These are phyloP conservation scores for Boletellus deceptivus DNA, from an alignment of 1,284 basidiomycete species.

Conservation along the genomic window DNA sequence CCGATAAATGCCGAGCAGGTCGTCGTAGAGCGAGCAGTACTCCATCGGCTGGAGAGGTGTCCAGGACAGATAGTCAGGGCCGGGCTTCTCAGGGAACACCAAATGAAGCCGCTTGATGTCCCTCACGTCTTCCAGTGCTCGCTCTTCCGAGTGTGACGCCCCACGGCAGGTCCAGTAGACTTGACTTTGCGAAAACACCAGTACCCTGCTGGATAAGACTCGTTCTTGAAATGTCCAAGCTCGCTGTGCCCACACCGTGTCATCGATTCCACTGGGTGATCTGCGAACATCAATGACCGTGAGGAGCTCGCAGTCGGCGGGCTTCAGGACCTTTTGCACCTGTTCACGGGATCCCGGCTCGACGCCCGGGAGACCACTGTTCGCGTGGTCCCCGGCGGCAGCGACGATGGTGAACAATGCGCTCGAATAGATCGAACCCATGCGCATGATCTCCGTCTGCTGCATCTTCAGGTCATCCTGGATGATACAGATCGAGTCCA, in stretches of 20 bases:
- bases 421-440: constrained; percentile 20
- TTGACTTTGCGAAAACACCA: constrained; percentile 16
- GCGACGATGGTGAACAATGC: constrained; percentile 24
- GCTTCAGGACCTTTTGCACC: constrained; percentile 12
- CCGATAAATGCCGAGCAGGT: constrained; percentile 10
- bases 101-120: background rate
- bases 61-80: background rate
- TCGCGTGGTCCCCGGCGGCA: constrained; percentile 17
- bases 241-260: constrained; percentile 12
- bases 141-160: constrained; percentile 15
- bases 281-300: constrained; percentile 10
- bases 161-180: constrained; percentile 21
- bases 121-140: constrained; percentile 5
- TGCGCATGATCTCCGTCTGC: constrained; percentile 14
- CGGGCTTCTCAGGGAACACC: constrained; percentile 10
- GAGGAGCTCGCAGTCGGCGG: constrained; percentile 9
- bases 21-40: constrained; percentile 1
- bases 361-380: background rate
- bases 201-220: too few species aligned
- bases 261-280: constrained; percentile 1
- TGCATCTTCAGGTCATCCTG: constrained; percentile 21
- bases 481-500: constrained; percentile 25
- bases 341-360: constrained; percentile 4
- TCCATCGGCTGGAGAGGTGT: background rate
- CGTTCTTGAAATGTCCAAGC: constrained; percentile 8